Evolutionary conservation across 2,329 filamentous ascomycete genomes (phyloP).

Genomic region (Calycina herbarum): DNA sequence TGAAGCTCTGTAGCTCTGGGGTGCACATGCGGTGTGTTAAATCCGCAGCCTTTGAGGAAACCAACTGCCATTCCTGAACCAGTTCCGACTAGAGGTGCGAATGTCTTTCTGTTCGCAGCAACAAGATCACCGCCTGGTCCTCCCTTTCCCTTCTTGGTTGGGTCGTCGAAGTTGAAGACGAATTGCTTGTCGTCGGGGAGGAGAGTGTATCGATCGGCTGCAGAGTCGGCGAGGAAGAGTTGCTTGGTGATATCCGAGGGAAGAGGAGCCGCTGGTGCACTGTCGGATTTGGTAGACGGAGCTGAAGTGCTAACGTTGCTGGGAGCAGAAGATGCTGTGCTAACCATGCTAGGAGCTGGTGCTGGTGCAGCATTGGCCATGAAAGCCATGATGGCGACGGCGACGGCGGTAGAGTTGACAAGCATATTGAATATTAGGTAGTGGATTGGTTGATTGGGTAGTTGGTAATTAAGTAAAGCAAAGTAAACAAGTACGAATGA

Average conservation of each 20-base stretch:
- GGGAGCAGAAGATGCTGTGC: not conserved
- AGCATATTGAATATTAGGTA: conserved; percentile 37
- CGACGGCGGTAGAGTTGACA: conserved; percentile 37
- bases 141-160: conserved; percentile 32
- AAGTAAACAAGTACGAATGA: conserved; percentile 14
- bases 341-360: conserved; percentile 27
- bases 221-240: conserved; percentile 39
- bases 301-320: conserved; percentile 9
- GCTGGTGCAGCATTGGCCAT: conserved; percentile 36
- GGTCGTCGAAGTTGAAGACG: conserved; percentile 48
- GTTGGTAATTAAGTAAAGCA: conserved; percentile 13
- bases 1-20: conserved; percentile 55
- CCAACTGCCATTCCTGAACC: conserved; percentile 52
- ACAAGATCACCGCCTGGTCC: conserved; percentile 51
- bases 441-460: conserved; percentile 16
- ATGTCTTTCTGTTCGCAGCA: conserved; percentile 55
- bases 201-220: conserved; percentile 45
- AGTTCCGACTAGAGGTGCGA: conserved; percentile 56
- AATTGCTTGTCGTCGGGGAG: conserved; percentile 47
- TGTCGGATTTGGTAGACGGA: conserved; percentile 10
- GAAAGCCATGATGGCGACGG: conserved; percentile 44
- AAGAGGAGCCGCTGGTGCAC: conserved; percentile 14
- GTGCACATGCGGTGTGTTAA: conserved; percentile 59
- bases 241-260: conserved; percentile 27
- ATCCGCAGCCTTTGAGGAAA: conserved; percentile 52